Conservation (phyloP, 306 rosid species). For the Inga oerstediana region DNA sequence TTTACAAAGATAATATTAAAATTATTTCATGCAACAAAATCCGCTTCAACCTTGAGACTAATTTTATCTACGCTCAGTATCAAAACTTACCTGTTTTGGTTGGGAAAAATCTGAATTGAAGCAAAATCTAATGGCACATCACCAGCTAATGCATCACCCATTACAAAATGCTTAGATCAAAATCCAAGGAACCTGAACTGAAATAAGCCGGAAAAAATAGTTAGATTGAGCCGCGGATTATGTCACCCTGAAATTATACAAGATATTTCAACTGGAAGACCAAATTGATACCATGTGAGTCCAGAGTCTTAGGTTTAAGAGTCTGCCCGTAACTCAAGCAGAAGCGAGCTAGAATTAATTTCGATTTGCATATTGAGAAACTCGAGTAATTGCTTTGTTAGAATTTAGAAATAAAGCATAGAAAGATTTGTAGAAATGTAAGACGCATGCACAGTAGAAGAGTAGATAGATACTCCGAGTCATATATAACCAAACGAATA, state of each 20-base stretch:
- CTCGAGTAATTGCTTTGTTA: background rate
- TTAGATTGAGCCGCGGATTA: conserved; percentile 22
- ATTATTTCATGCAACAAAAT: conserved; percentile 3
- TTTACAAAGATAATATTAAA: conserved; percentile 7
- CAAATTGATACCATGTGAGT: background rate
- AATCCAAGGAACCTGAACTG: conserved; percentile 43
- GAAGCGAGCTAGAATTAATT: conserved; percentile 4
- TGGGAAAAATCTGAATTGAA: conserved; percentile 67
- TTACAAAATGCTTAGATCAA: conserved; percentile 40
- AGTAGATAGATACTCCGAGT: conserved; percentile 11
- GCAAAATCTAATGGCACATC: conserved; percentile 64
- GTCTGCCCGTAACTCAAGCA: background rate
- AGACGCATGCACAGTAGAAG: background rate
- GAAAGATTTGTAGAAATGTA: background rate
- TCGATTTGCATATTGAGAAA: background rate
- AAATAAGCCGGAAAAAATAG: conserved; percentile 3
- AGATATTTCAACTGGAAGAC: conserved; percentile 1
- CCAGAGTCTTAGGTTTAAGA: background rate
- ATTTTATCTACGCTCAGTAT: conserved; percentile 19
- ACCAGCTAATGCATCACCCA: conserved; percentile 62
- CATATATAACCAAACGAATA: background rate
- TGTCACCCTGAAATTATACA: conserved; percentile 19
- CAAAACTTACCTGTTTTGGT: conserved; percentile 65
- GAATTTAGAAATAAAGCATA: background rate
- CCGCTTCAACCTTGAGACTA: conserved; percentile 15